phyloP scores from a whole-genome alignment of 176 grass and related monocot species.

The Eleusine coracana region DNA sequence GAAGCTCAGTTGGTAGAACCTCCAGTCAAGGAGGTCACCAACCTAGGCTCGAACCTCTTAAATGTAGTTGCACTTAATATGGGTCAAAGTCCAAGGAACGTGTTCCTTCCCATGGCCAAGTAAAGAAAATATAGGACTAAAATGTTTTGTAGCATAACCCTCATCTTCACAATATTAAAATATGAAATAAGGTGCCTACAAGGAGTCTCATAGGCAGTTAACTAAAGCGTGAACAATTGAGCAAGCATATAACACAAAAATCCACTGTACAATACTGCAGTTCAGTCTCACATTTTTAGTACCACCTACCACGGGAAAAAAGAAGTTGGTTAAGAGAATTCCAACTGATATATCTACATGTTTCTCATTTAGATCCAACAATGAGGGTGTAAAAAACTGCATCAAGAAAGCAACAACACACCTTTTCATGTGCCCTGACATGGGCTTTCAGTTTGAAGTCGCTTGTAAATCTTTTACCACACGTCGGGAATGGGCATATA shows the following conservation, averaged over 20 bases:
- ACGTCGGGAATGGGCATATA: slow-evolving; percentile 73
- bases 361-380: background rate
- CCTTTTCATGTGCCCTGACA: slow-evolving; percentile 82
- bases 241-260: slow-evolving; percentile 5
- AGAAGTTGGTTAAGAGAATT: slow-evolving; percentile 9
- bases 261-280: background rate
- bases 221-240: background rate
- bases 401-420: slow-evolving; percentile 19
- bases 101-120: background rate
- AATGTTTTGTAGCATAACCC: background rate
- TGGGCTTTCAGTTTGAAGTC: slow-evolving; percentile 82
- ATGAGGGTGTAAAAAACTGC: background rate
- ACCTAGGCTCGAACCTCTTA: background rate
- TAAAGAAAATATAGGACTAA: background rate
- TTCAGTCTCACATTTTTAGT: background rate
- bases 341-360: slow-evolving; percentile 11
- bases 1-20: background rate
- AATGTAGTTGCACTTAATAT: background rate
- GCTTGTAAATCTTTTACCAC: slow-evolving; percentile 89
- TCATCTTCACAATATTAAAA: background rate
- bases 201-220: background rate
- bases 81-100: background rate
- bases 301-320: background rate
- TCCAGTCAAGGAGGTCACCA: background rate
- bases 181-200: slow-evolving; percentile 2